phyloP scores from a whole-genome alignment of 2,329 filamentous ascomycete species.

The Sclerotinia trifoliorum region DNA sequence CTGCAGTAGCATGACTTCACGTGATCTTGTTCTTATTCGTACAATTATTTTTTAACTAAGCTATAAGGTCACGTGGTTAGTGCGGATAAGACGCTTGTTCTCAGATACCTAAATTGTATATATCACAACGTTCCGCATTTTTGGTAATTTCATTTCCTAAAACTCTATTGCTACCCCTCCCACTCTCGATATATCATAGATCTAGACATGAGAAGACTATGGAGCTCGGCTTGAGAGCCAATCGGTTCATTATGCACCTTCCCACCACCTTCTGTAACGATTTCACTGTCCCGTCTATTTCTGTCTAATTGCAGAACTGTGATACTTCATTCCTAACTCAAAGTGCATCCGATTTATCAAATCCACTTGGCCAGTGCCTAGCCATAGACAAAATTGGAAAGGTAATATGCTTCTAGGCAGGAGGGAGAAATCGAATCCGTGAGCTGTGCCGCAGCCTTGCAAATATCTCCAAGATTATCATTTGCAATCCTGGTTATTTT shows the following conservation, averaged over 20 bases:
- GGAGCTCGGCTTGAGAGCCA: neutral
- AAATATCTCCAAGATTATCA: neutral
- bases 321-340: neutral
- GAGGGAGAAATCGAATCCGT: neutral
- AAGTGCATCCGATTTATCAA: neutral
- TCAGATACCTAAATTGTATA: neutral
- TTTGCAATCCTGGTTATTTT: slow-evolving; percentile 15
- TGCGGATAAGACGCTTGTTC: neutral
- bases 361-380: neutral
- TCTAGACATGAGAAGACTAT: neutral
- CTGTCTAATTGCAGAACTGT: neutral
- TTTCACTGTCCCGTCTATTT: neutral
- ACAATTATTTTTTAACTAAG: neutral
- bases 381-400: neutral
- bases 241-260: neutral
- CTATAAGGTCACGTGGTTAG: neutral
- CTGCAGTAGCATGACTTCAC: neutral
- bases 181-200: neutral
- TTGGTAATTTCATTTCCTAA: neutral
- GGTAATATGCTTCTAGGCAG: neutral
- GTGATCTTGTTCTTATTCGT: neutral
- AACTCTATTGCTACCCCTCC: neutral
- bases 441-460: slow-evolving; percentile 5
- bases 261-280: neutral
- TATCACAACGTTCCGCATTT: neutral